Evolutionary conservation across 2,329 filamentous ascomycete species (phyloP), one percentile per base, ranked within the genome.

Genomic region (Pseudofabraea citricarpa): DNA sequence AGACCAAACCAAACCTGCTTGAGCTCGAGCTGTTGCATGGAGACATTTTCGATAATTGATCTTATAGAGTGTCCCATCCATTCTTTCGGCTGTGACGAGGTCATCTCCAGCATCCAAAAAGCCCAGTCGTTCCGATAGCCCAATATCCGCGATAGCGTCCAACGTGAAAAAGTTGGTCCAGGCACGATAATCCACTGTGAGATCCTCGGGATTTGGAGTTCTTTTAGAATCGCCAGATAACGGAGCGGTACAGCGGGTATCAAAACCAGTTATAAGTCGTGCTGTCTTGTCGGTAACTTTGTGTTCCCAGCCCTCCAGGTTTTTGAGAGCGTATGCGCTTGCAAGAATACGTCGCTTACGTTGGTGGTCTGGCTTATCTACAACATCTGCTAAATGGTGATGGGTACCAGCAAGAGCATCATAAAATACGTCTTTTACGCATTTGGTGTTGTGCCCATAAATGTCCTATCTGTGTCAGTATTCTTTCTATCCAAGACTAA

Each of bases 131-230:
- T 75, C 67, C 1, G 64, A 70, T 0, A 78, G 61, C 2, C 73
- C 75, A 54, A 79, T 79, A 41, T 78, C 72, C 13, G 71, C 73
- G 40, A 79, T 77, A 2, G 73, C 74, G 44, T 79, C 75, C 12
- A 78, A 62, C 0, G 72, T 74, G 56, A 79, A 78, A 61, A 74
- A 75, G 56, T 77, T 79, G 19, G 67, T 65, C 69, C 69, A 79
- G 5, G 63, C 61, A 4, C 73, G 68, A 43, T 71, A 73, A 51
- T 79, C 71, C 15, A 79, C 61, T 0, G 62, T 72, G 15, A 74
- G 43, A 37, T 75, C 71, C 21, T 60, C 53, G 1, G 62, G 46
- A 4, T 54, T 49, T 0, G 64, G 62, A 4, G 42, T 40, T 12
- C 27, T 15, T 6, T 15, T 12, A 12, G 27, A 12, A 15, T 43